A percentile compares a stretch with the other conserved stretches of the same genome.
phyloP scores from a whole-genome alignment of 768 basidiomycete genomes.

The Suillus sp. region DNA sequence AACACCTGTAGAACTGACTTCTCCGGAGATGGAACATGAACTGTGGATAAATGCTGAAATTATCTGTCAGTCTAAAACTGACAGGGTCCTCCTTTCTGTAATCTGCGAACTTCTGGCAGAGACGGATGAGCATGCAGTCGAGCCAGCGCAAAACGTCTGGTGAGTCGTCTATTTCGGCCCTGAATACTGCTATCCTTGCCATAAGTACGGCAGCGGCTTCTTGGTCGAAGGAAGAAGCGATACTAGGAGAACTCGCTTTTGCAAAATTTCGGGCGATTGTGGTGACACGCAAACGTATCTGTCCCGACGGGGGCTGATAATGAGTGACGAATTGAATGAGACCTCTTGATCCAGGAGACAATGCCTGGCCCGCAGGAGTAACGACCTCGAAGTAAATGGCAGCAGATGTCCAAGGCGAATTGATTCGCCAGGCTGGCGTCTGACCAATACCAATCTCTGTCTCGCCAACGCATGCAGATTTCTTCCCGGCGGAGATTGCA shows the following conservation, averaged over 20 bases:
- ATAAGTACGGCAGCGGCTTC: conserved; percentile 97
- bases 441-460: conserved; percentile 99
- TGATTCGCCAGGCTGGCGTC: conserved; percentile 98
- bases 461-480: conserved; percentile 94
- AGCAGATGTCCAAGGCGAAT: conserved; percentile 82
- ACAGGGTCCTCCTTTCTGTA: conserved; percentile 97
- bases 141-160: conserved; percentile 97
- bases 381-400: conserved; percentile 99
- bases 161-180: conserved; percentile 97
- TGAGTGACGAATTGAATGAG: conserved; percentile 98
- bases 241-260: conserved; percentile 92
- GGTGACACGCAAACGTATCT: conserved; percentile 93
- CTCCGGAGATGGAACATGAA: conserved; percentile 99
- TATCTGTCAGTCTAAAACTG: conserved; percentile 90
- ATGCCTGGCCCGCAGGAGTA: conserved; percentile 91
- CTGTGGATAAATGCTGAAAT: conserved; percentile 98
- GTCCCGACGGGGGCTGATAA: conserved; percentile 97
- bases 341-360: conserved; percentile 87
- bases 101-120: conserved; percentile 99
- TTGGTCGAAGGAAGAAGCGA: conserved; percentile 95
- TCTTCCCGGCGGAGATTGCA: conserved; percentile 96
- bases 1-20: conserved; percentile 99
- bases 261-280: conserved; percentile 98
- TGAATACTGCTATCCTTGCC: conserved; percentile 99
- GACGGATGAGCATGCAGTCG: conserved; percentile 96